These are phyloP conservation scores for Epichloe gansuensis DNA, from an alignment of 2,329 filamentous ascomycete genomes.

Conservation along the genomic window DNA sequence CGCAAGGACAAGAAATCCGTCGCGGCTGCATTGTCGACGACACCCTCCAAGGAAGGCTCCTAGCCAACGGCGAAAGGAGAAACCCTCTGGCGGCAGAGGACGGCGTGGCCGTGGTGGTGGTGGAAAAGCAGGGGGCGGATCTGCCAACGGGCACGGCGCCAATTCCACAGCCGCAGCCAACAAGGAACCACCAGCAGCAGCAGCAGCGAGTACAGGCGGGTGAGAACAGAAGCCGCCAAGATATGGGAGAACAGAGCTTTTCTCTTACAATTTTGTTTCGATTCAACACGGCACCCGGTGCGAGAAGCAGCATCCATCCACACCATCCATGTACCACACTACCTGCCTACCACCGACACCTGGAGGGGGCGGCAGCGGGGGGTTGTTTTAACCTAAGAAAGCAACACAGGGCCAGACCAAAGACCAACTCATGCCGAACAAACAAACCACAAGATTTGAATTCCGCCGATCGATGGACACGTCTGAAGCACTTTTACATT, in stretches of 20 bases:
- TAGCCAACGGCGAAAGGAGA: conserved; percentile 11
- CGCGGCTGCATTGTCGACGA: conserved; percentile 9
- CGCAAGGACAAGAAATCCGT: conserved; percentile 49
- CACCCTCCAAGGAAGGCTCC: conserved; percentile 4
- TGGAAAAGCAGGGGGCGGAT: conserved; percentile 11
- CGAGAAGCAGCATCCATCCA: neutral
- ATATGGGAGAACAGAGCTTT: neutral
- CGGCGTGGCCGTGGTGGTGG: conserved; percentile 22
- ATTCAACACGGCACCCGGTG: conserved; percentile 2
- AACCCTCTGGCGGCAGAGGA: conserved; percentile 17
- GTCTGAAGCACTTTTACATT: neutral
- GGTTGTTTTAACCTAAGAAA: neutral
- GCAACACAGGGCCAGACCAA: neutral
- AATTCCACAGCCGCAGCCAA: conserved; percentile 3
- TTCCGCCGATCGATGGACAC: neutral
- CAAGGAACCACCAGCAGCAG: neutral
- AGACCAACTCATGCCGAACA: neutral
- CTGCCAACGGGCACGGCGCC: conserved; percentile 3
- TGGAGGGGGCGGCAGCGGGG: too few relatives aligned
- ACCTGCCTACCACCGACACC: too few relatives aligned
- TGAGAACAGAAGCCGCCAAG: neutral
- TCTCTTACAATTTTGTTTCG: neutral
- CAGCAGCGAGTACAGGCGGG: conserved; percentile 8
- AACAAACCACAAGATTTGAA: neutral
- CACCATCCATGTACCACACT: neutral